These are phyloP conservation scores for Heritiera fomes DNA, from an alignment of 345 rosid genomes.

Conservation along the genomic window DNA sequence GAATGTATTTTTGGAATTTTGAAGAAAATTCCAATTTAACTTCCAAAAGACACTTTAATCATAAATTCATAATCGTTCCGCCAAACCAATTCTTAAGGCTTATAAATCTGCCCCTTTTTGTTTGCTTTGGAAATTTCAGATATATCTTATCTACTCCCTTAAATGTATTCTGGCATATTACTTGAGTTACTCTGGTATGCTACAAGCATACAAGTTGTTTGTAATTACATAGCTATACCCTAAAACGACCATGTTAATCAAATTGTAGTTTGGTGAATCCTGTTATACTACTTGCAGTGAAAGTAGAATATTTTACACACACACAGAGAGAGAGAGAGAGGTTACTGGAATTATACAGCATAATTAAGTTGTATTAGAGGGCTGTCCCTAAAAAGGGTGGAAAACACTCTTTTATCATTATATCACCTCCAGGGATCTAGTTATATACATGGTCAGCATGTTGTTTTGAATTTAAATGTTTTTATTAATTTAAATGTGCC, in stretches of 20 bases:
- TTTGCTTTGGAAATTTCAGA: not conserved
- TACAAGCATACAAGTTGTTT: not conserved
- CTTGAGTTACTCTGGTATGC: not conserved
- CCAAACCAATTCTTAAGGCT: not conserved
- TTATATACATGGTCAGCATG: not conserved
- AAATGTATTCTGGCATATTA: not conserved
- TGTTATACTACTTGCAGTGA: constrained; percentile 2
- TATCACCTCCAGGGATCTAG: not conserved
- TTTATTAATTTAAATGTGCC: not conserved
- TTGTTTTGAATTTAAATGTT: not conserved
- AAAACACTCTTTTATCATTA: not conserved
- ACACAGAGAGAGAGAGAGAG: not conserved
- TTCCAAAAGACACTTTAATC: not conserved
- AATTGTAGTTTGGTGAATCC: not conserved
- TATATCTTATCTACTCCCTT: not conserved
- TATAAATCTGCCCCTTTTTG: not conserved
- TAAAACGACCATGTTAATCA: not conserved
- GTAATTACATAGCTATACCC: not conserved
- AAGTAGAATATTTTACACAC: not conserved
- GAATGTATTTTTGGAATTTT: not conserved
- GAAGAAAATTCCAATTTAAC: not conserved
- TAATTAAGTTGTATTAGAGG: not conserved
- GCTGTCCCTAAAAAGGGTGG: not conserved
- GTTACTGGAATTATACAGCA: not conserved
- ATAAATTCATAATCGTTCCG: not conserved